Evolutionary conservation across 495 filamentous ascomycete species (phyloP).

Genomic region (Daldinia childiae): DNA sequence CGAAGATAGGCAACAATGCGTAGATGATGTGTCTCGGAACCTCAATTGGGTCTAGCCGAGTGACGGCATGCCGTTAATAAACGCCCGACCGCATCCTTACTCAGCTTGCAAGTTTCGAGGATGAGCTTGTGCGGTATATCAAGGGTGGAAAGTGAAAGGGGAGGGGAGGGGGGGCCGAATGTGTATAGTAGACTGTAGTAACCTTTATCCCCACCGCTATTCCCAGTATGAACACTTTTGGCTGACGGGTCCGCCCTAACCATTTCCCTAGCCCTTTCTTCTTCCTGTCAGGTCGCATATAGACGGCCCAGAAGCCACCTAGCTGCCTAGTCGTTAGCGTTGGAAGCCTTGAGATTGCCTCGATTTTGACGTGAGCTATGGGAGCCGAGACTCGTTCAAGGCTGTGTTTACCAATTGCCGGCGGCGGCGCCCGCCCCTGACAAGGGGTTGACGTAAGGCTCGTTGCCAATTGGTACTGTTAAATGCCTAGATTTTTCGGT

Average conservation of each 20-base stretch:
- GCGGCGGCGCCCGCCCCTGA: neutral
- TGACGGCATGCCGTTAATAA: neutral
- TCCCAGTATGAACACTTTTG: constrained; percentile 7
- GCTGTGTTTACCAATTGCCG: constrained; percentile 11
- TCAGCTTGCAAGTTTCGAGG: neutral
- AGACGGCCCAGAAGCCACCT: constrained; percentile 16
- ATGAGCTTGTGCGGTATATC: neutral
- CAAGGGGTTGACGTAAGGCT: neutral
- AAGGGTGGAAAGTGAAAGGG: neutral
- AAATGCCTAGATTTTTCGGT: constrained; percentile 19
- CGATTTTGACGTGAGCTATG: neutral
- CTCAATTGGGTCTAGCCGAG: neutral
- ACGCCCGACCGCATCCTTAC: neutral
- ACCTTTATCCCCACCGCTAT: constrained; percentile 24
- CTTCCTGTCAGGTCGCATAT: constrained; percentile 2
- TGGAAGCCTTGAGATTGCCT: constrained; percentile 5
- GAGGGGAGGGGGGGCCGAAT: constrained; percentile 13
- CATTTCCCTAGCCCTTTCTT: neutral
- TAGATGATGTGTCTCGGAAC: neutral
- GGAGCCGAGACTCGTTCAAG: neutral
- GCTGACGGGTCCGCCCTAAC: constrained; percentile 32
- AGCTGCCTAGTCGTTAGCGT: constrained; percentile 22
- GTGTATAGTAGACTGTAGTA: constrained; percentile 7
- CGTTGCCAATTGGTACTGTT: constrained; percentile 3
- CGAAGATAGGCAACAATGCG: constrained; percentile 2